phyloP scores from a whole-genome alignment of 164 flowering plant genomes.

The Stephania cephalantha region DNA sequence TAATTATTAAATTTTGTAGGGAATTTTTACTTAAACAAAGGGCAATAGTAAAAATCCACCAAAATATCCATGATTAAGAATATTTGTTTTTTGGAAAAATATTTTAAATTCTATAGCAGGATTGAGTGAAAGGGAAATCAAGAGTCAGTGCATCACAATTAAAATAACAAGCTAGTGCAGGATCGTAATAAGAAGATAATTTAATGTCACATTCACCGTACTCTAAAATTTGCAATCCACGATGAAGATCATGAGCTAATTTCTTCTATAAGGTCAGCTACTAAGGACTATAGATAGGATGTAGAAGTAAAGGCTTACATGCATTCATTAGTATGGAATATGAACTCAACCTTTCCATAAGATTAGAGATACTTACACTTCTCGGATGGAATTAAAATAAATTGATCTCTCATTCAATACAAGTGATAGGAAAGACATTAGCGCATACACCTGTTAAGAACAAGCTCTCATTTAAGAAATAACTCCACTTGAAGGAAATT shows the following conservation, averaged over 20 bases:
- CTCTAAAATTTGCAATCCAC: not conserved
- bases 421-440: constrained; percentile 80
- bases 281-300: not conserved
- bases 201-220: not conserved
- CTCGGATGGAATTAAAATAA: constrained; percentile 83
- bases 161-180: not conserved
- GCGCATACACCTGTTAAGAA: constrained; percentile 70
- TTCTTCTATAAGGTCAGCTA: not conserved
- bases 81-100: not conserved
- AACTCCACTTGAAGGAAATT: not conserved
- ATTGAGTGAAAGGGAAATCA: not conserved
- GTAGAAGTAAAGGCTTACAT: not conserved
- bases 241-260: not conserved
- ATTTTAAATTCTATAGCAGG: not conserved
- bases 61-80: not conserved
- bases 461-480: not conserved
- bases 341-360: not conserved
- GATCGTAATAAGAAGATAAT: not conserved
- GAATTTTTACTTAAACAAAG: not conserved
- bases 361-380: constrained; percentile 58
- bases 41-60: not conserved
- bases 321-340: not conserved
- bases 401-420: constrained; percentile 59
- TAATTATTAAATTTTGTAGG: no score
- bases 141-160: not conserved